phyloP scores from a whole-genome alignment of 2,329 filamentous ascomycete species.

The Fusarium sp. region DNA sequence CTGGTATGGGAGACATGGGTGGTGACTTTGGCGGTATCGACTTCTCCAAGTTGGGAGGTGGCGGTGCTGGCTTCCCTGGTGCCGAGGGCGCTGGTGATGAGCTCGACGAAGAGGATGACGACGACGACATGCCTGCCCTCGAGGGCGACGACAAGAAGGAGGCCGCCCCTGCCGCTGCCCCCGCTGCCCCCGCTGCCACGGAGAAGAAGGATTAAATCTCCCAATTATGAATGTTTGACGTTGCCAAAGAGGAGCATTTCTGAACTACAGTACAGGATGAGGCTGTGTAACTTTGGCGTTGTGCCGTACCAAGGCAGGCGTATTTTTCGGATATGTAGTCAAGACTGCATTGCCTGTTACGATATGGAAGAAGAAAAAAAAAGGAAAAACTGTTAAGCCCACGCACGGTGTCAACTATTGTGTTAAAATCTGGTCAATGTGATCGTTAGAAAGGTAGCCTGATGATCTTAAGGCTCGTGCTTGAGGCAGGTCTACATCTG shows the following conservation, averaged over 20 bases:
- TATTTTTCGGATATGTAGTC: slow-evolving; percentile 35
- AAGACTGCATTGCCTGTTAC: slow-evolving; percentile 32
- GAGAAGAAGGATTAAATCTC: slow-evolving; percentile 51
- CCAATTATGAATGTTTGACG: slow-evolving; percentile 28
- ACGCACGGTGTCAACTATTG: neutral
- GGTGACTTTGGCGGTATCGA: slow-evolving; percentile 88
- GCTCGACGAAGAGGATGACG: slow-evolving; percentile 68
- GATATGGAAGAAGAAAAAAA: slow-evolving; percentile 35
- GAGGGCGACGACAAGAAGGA: slow-evolving; percentile 67
- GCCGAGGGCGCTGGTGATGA: slow-evolving; percentile 58
- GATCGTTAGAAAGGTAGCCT: neutral
- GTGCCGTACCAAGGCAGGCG: slow-evolving; percentile 29
- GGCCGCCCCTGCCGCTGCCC: slow-evolving; percentile 43
- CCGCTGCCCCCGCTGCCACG: slow-evolving; percentile 44
- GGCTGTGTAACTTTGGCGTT: slow-evolving; percentile 40
- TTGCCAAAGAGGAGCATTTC: slow-evolving; percentile 32
- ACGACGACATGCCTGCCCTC: slow-evolving; percentile 87
- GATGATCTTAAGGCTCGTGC: neutral
- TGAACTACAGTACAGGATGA: slow-evolving; percentile 33
- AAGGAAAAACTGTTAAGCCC: slow-evolving; percentile 35
- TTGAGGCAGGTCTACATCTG: neutral
- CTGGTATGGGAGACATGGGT: slow-evolving; percentile 54
- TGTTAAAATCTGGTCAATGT: neutral
- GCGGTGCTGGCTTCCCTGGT: slow-evolving; percentile 64
- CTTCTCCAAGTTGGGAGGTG: slow-evolving; percentile 87